Base-by-base conservation (phyloP, 805 yeast genomes). In the Spathaspora passalidarum region DNA sequence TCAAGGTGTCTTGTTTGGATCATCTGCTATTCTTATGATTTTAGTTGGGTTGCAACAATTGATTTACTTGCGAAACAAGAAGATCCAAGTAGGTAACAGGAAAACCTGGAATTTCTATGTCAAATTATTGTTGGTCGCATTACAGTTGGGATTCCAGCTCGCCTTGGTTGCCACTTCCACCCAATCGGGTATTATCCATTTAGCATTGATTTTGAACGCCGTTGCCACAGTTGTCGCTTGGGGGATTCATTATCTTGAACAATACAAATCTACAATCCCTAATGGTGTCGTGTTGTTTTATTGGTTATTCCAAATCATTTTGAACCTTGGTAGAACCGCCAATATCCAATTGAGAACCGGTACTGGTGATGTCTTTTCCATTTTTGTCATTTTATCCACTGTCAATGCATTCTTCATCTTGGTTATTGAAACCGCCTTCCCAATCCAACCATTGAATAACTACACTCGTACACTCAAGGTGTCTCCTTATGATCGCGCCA, bases 241-340 rank as follows among this genome's bases (percentile, higher is more conserved):
- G 14, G 64, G 68, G 3, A 63, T 89, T 29, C 85, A 88, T 47
- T 86, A 81, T 63, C 60, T 86, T 48, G 97, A 92, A 61, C 84
- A 81, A 56, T 79, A 75, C 62, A 81, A 86, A 60, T 60, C 82
- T 9, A 73, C 67, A 37, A 78, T 87, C 18, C 81, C 97, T 1
- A 79, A 76, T 53, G 84, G 92, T 1, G 71, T 80, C 0, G 66
- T 90, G 40, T 75, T 92, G 34, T 73, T 84, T 51, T 92, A 79
- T 65, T 92, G 96, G 96, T 67, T 86, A 40, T 71, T 82, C 47
- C 71, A 76, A 35, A 54, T 76, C 0, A 44, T 84, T 5, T 68
- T 80, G 29, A 78, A 78, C 18, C 46, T 68, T 9, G 66, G 79
- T 32, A 77, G 78, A 51, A 54, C 79, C 4, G 54, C 66, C 34